Conservation (phyloP, 78 protist species). For the Trichosphaerium sp. region DNA sequence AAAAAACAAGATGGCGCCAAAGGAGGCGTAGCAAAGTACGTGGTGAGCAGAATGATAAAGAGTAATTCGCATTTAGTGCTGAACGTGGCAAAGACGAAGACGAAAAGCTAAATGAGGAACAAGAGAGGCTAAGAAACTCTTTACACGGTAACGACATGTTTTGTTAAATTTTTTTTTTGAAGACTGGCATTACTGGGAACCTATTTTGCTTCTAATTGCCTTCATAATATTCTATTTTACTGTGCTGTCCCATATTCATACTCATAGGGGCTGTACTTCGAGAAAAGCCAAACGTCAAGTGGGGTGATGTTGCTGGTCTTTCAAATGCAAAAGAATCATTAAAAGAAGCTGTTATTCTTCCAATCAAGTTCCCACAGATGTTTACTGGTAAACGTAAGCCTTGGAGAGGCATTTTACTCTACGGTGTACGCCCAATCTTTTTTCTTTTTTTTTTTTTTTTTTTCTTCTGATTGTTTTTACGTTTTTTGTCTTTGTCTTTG, state of each 20-base stretch:
- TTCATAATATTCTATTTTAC: not conserved
- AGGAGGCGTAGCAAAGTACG: not conserved
- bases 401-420: conserved; percentile 96
- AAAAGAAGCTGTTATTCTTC: conserved; percentile 93
- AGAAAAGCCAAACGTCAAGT: conserved; percentile 93
- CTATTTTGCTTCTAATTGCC: not conserved
- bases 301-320: conserved; percentile 96
- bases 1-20: conserved; percentile 5
- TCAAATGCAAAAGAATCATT: conserved; percentile 90
- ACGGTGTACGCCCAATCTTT: conserved; percentile 63
- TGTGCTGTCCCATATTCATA: not conserved
- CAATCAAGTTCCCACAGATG: conserved; percentile 91
- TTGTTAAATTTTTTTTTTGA: not conserved
- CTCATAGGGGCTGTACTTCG: conserved; percentile 46
- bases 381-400: conserved; percentile 91
- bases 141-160: not conserved
- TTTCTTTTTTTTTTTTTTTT: not conserved
- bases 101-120: conserved; percentile 51
- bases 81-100: conserved; percentile 1
- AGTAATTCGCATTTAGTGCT: not conserved
- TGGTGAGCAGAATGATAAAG: not conserved
- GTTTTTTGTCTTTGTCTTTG: not conserved
- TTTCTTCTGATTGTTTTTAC: not conserved
- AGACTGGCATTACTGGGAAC: no score
- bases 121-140: conserved; percentile 33